Evolutionary conservation across 805 yeast genomes (phyloP), one percentile per base, ranked within the genome.

Genomic region (Candida namnaoensis): DNA sequence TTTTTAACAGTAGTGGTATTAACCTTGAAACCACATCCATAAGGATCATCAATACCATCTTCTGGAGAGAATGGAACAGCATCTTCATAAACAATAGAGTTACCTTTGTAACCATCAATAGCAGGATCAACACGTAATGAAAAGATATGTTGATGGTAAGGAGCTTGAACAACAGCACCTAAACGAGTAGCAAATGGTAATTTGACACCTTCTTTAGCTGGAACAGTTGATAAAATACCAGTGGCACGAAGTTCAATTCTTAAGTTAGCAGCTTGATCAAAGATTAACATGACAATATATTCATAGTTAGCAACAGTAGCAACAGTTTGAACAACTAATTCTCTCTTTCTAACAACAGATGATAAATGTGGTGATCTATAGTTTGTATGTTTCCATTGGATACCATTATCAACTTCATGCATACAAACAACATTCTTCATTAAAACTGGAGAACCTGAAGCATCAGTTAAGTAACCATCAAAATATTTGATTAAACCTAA

Each of bases 251-350:
- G 78, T 59, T 82, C 85, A 47, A 81, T 74, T 49, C 74, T 76
- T 52, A 82, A 76, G 43, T 78, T 75, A 56, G 86, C 90, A 49
- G 80, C 84, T 60, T 74, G 82, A 52, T 76, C 81, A 53, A 82
- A 77, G 56, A 80, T 76, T 55, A 76, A 61, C 62, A 80, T 80
- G 51, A 82, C 61, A 47, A 78, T 72, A 65, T 82, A 82, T 65
- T 82, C 88, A 64, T 81, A 81, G 68, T 81, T 81, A 40, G 87
- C 84, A 47, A 81, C 88, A 30, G 88, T 81, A 30, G 86, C 83
- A 54, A 81, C 77, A 42, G 83, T 79, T 66, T 81, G 88, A 47
- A 81, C 74, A 37, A 80, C 76, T 49, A 81, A 76, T 57, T 80
- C 83, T 60, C 88, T 74, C 64, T 77, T 76, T 67, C 88, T 74